Base-by-base conservation (phyloP, 2,329 filamentous ascomycete species). In the Xenoacremonium recifei region DNA sequence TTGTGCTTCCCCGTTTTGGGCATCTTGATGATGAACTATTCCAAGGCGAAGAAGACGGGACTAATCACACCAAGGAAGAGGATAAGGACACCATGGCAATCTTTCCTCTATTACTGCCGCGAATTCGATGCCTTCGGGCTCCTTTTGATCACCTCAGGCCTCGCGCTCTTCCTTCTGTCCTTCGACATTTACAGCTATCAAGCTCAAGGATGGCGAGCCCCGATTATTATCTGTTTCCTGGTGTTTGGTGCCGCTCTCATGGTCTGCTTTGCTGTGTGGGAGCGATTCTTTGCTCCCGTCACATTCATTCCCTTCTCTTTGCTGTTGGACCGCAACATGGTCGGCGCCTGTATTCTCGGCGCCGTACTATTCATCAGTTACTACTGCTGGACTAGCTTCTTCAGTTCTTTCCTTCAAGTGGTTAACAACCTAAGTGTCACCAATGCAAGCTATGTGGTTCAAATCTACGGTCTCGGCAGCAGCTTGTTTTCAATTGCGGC, bases 161-260 rank as follows among this genome's bases (percentile, higher is more conserved):
- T 84, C 21, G 69, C 74, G 0, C 59, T 85, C 11, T 79, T 87
- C 50, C 65, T 87, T n/a, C 68, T 88, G 1, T 81, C 84, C 0
- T 79, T 87, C 57, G 83, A 74, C n/a, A 66, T 87, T 13, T 71
- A 75, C 35, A 49, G 61, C 9, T 50, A 56, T 25, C 66, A 72
- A 10, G 62, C 66, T 27, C 54, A 69, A 32, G 68, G 68, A 3
- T 81, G 75, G 76, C 60, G 61, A 27, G 74, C 72, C 13, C 63
- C 68, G 23, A 63, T 71, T 36, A 76, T 82, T 50, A 70, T 82
- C 38, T 60, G 65, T 17, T 76, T 84, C 67, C 65, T 75, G 17
- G 69, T 80, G 3, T 55, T 85, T 18, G 85, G 85, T 0, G 62
- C 75, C 10, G 47, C 80, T 0, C 73, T 79, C 18, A 64, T 88